Evolutionary conservation across 2,329 filamentous ascomycete species (phyloP).

Genomic region (Sclerotinia trifoliorum): DNA sequence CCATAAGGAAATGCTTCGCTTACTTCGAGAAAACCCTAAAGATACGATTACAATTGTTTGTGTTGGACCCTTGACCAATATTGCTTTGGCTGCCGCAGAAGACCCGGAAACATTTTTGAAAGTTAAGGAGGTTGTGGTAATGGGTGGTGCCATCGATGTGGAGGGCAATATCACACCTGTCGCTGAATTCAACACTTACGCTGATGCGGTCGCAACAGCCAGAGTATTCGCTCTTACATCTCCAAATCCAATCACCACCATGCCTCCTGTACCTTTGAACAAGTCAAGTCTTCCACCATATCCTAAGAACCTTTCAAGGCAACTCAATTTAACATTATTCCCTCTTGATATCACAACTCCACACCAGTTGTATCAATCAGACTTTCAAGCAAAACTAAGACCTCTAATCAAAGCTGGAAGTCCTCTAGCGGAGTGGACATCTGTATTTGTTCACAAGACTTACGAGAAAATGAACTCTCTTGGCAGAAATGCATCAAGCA

Average conservation of each 20-base stretch:
- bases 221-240: constrained; percentile 77
- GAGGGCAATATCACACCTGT: constrained; percentile 82
- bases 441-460: constrained; percentile 68
- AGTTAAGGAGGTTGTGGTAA: constrained; percentile 88
- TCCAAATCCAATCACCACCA: constrained; percentile 69
- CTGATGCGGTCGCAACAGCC: constrained; percentile 76
- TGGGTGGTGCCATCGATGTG: constrained; percentile 82
- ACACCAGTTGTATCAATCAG: constrained; percentile 62
- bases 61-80: constrained; percentile 88
- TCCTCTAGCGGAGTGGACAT: constrained; percentile 71
- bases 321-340: constrained; percentile 67
- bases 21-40: constrained; percentile 76
- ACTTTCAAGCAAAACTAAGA: constrained; percentile 57
- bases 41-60: constrained; percentile 88
- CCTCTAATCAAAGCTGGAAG: constrained; percentile 60
- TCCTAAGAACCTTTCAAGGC: constrained; percentile 60
- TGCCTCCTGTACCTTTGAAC: constrained; percentile 64
- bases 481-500: constrained; percentile 49
- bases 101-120: constrained; percentile 87
- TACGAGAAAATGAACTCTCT: constrained; percentile 67
- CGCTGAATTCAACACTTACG: constrained; percentile 94
- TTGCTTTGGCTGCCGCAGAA: constrained; percentile 82
- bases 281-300: constrained; percentile 58
- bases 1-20: constrained; percentile 84
- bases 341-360: constrained; percentile 74